A percentile compares a stretch with the other conserved stretches of the same genome.
phyloP scores from a whole-genome alignment of 139 green algal genomes.

The Chlorella vulgaris region DNA sequence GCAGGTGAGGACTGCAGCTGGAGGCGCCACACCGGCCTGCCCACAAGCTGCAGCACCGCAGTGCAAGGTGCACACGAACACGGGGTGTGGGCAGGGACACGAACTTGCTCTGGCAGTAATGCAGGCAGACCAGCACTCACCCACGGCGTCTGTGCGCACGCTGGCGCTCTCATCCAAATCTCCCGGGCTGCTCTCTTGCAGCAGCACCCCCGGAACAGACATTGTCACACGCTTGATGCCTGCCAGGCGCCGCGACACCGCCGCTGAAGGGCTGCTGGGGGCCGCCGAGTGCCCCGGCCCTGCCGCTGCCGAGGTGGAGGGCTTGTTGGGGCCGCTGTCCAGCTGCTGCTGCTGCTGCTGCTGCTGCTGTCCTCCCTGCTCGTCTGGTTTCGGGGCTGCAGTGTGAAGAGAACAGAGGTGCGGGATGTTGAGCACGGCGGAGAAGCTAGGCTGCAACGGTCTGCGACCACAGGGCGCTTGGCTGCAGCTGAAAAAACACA shows the following conservation, averaged over 20 bases:
- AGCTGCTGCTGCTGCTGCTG: constrained; percentile 19
- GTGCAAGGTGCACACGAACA: no score
- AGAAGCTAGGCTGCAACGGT: background rate
- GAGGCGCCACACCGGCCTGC: no score
- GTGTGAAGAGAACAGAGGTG: background rate
- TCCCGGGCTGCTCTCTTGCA: constrained; percentile 54
- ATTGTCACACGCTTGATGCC: constrained; percentile 68
- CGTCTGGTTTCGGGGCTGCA: constrained; percentile 20
- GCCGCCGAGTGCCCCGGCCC: background rate
- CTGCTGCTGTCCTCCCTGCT: background rate
- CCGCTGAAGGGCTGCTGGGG: background rate
- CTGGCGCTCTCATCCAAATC: constrained; percentile 66
- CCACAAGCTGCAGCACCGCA: no score
- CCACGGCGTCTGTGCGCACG: constrained; percentile 48
- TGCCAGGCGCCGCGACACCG: constrained; percentile 53
- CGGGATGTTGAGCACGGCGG: background rate
- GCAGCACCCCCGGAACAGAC: constrained; percentile 67
- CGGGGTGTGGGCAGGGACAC: no score
- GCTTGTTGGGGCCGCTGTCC: background rate
- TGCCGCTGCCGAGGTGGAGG: background rate
- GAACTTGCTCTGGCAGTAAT: no score
- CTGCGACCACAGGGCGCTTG: no score
- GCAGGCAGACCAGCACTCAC: no score
- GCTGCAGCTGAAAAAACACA: no score
- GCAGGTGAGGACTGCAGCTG: no score